Evolutionary conservation across 495 filamentous ascomycete genomes (phyloP), one percentile per base, ranked within the genome.

Genomic region (Penicillium coffeae): DNA sequence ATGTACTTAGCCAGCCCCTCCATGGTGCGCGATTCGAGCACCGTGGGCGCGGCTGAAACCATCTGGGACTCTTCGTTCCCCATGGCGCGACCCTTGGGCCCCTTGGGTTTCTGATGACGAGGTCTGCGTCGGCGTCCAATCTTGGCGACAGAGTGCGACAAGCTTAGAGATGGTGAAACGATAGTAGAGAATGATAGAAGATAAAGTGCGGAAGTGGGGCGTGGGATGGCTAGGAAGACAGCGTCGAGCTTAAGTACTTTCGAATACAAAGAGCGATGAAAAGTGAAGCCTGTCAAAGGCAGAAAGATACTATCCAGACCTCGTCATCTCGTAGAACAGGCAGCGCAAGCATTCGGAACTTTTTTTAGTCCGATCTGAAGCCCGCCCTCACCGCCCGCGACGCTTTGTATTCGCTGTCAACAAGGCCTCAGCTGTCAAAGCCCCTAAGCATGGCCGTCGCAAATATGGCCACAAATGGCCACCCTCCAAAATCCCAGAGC

Each of bases 1-100:
- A 96, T 88, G 58, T 84, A 82, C 21, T 86, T 80, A 20, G 87
- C 91, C 32, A 96, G 74, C 3, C 78, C 85, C 19, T 83, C 73
- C 3, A 96, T 59, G 20, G 76, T 85, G 42, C 90, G 81, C 14
- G 78, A 76, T 21, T 77, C 69, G 14, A 96, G 74, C 1, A 81
- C 86, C 45, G 76, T 65, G 3, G 90, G 77, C 14, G 77, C 77
- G 20, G 76, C 78, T 55, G 76, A 77, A 30, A 92, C 66, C 36
- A 77, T 63, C 38, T 65, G 65, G 4, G 84, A 88, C 35, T 78
- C 62, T 59, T 89, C 86, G 63, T 87, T 83, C 32, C 87, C 87
- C 87, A 90, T 90, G 37, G 42, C 67, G 54, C 56, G 56, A 22
- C n/a, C 21, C 19, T 15, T 20, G 47, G 49, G 56, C 14, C n/a